Evolutionary conservation across 768 basidiomycete genomes (phyloP), one percentile per base, ranked within the genome.

Genomic region (Suillus subluteus): DNA sequence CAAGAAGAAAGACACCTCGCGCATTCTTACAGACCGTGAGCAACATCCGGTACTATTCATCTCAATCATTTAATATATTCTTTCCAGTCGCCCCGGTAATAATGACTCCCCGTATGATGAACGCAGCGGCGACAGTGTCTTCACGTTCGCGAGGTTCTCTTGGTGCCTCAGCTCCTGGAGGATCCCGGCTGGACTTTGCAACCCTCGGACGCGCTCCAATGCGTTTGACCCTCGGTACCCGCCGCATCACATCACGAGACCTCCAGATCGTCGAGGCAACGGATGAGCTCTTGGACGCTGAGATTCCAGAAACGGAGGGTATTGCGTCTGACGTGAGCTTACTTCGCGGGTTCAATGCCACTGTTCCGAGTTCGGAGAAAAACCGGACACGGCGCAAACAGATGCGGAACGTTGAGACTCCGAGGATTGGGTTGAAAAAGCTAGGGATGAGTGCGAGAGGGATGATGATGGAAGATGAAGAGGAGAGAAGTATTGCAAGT

Each of bases 291-390:
- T 85, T 95, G 44, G 79, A 82, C 18, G 83, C 82, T 6, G 88
- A 91, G 40, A 85, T 95, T 2, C 93, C 93, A 3, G 92, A 94
- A 70, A 86, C 86, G 18, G 86, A 87, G 16, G 90, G 88, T 46
- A 82, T 90, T 38, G 90, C 90, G 6, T 83, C 85, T 18, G 86
- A 88, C 72, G 89, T 96, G 62, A 94, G 92, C 72, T 82, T 99
- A 41, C 80, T 98, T 50, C 88, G 91, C 55, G 97, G 97, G 0
- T 99, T 98, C 78, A 91, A 94, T 73, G 97, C 97, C 21, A 98
- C 97, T 2, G 92, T 98, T 52, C 97, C 97, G 15, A 92, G 91
- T 73, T 87, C 96, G 46, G 91, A 95, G 70, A 86, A 88, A 74
- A 85, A 93, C 63, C 89, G 91, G 68, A 82, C 87, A 16, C 82